Base-by-base conservation (phyloP, 768 basidiomycete species). In the Dioszegia aurantiaca region DNA sequence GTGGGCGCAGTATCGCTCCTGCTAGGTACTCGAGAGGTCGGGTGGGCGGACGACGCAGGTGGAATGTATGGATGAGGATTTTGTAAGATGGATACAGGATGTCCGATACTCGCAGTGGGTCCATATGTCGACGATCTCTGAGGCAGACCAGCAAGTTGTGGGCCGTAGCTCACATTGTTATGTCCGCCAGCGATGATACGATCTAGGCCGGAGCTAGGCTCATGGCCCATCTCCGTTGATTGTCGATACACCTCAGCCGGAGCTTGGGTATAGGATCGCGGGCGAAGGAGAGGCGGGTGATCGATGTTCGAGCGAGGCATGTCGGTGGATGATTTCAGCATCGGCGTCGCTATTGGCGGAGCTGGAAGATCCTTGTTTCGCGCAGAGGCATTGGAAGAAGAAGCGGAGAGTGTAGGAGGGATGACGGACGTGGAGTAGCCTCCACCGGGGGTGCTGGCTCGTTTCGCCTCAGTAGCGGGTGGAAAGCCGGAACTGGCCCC, bases 181-280 rank as follows among this genome's bases (percentile, higher is more conserved):
- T 62, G 60, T 10, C 28, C 42, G 11, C 9, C 19, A 17, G 54
- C 54, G 30, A 55, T 55, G 30, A 55, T 55, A 3, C 24, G 16
- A 40, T 76, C 73, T 12, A 76, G 49, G 11, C 70, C 75, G 23
- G 65, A 68, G 46, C 63, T 65, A 10, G 74, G 74, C 52, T 73
- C 72, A 9, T 62, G 40, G 27, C 54, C 54, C 40, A 70, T 67
- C 21, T 56, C 48, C 31, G 60, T 54, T 30, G 55, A 65, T 28
- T 62, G 60, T 27, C 62, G 58, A 16, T 71, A 48, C 1, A 73
- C 65, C 21, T 73, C 70, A 23, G 73, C 73, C 16, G 51, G 44
- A 4, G 70, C 70, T 52, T 67, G 65, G 12, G 71, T 71, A 19
- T 69, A 65, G 28, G 55, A 51, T 45, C 69, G 56, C 1, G 71